Base-by-base conservation (phyloP, 352 stramenopile genomes). In the Phytophthora vignae region DNA sequence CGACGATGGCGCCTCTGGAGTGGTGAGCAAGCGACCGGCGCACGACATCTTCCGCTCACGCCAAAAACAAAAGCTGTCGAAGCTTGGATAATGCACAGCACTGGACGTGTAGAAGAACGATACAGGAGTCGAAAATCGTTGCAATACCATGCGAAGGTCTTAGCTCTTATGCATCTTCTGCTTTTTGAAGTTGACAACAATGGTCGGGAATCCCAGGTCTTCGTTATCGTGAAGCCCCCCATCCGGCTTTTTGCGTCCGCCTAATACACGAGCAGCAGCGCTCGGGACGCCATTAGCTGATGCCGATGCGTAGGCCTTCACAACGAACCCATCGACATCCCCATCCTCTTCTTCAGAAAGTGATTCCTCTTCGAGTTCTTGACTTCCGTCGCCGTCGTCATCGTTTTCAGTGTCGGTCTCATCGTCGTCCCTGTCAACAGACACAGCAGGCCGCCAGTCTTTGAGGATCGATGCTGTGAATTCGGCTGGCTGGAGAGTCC, bases 11-110 rank as follows among this genome's bases (percentile, higher is more conserved):
- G 77, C 66, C 21, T 77, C 81, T 4, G 84, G 78, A 57, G 83
- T 96, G 14, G 79, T 90, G 29, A 92, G 84, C 78, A 96, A 96
- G 69, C 85, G 90, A 42, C 90, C 90, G 33, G 82, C 88, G 10
- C 90, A 96, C 65, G 90, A 96, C 57, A 85, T 96, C 11, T 96
- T 96, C 67, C 90, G 90, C 25, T 85, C 85, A 10, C 88, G 90
- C 69, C 90, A 96, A 65, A 87, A 96, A 68, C 90, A 93, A 63
- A 95, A 95, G 63, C 73, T 96, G 31, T 86, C 90, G 9, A 96
- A 96, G 69, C 74, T 92, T 27, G 82, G 70, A 67, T 95, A 85
- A 54, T 61, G 29, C 50, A 64, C 40, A 49, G 9, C 15, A 49
- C 17, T 49, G 29, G 22, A 64, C 33, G 17, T 53, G 66, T 65